phyloP scores from a whole-genome alignment of 2,329 filamentous ascomycete genomes.

The Colletotrichum noveboracense region DNA sequence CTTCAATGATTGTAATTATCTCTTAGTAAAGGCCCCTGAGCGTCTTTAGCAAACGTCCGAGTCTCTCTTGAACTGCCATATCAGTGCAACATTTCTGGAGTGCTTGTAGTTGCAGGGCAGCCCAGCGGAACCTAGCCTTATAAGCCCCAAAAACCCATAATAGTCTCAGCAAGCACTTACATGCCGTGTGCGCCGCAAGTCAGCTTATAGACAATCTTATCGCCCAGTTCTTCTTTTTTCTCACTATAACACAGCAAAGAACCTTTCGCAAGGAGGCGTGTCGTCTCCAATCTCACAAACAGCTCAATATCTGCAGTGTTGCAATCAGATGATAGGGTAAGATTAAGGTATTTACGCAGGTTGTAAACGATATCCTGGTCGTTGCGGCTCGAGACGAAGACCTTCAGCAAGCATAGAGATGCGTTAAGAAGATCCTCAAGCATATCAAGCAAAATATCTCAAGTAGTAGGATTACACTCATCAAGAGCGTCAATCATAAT shows the following conservation, averaged over 20 bases:
- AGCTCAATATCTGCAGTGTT: not conserved
- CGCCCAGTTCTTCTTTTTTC: not conserved
- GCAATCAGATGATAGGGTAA: not conserved
- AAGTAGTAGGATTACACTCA: not conserved
- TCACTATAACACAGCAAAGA: not conserved
- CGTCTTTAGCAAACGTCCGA: not conserved
- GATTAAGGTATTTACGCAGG: not conserved
- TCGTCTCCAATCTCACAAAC: not conserved
- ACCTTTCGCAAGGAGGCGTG: not conserved
- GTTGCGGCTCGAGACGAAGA: slow-evolving; percentile 14
- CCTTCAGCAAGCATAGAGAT: slow-evolving; percentile 5
- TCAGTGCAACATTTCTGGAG: not conserved
- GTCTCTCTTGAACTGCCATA: not conserved
- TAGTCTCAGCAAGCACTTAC: not conserved
- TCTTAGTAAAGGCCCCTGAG: not conserved
- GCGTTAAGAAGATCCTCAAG: not conserved
- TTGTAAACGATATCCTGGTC: slow-evolving; percentile 13
- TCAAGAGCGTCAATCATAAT: slow-evolving; percentile 11
- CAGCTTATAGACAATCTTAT: not conserved
- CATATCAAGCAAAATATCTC: not conserved
- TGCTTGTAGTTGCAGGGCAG: not conserved
- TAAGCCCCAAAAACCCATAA: not conserved
- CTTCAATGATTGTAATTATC: not conserved
- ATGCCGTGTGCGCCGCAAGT: not conserved
- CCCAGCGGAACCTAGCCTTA: slow-evolving; percentile 9